Base-by-base conservation (phyloP, 2,329 filamentous ascomycete species). In the Mollisia scopiformis region DNA sequence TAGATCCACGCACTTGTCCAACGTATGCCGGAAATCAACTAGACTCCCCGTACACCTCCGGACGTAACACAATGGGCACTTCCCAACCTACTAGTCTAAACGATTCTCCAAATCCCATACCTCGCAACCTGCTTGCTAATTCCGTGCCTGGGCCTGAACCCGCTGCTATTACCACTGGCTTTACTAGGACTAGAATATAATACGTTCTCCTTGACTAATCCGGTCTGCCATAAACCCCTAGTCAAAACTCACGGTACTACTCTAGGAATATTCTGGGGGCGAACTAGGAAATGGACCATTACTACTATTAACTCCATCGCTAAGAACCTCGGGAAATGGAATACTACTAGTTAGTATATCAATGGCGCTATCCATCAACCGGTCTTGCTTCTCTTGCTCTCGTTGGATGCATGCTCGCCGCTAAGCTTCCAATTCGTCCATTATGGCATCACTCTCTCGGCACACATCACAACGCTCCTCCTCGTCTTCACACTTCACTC, bases 101-200 rank as follows among this genome's bases (percentile, higher is more conserved):
- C 46, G 43, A 37, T 50, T 57, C 31, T 57, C 55, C 16, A 57
- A 51, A 51, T 52, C 46, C 41, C 55, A 57, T 31, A 49, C 28
- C 19, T 57, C 16, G 50, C 35, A 31, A 16, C 41, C 43, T 56
- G 31, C 39, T 57, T 57, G 39, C 39, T 37, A 28, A 49, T 57
- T 10, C 14, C 37, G 41, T 47, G 11, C 54, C 27, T 57, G 41
- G 27, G 43, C 31, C 5, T 43, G 23, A 6, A 55, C 25, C 16
- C 25, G 35, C 28, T 55, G 37, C 52, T 55, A 19, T 16, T 55
- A 35, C 52, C 35, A 23, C 35, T 55, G 35, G 6, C 6, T 41
- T 25, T 55, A 25, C 16, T 55, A 25, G 52, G 52, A 55, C 51
- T 54, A 21, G 51, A 54, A 54, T 33, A 39, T 21, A 23, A 23